These are phyloP conservation scores for Ramaria rubella DNA, from an alignment of 768 basidiomycete species.

Conservation along the genomic window DNA sequence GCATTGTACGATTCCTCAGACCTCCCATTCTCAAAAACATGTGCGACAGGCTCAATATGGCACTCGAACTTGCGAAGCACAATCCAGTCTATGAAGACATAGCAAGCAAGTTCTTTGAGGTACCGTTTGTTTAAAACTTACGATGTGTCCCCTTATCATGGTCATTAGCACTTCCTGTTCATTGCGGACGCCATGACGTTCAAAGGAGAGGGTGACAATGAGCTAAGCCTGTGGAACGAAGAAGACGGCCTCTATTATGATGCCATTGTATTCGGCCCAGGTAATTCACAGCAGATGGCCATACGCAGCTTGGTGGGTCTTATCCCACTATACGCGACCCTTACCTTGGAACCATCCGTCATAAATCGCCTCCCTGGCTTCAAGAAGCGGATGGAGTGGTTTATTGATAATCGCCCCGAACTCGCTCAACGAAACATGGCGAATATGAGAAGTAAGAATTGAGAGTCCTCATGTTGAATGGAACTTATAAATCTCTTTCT, in stretches of 20 bases:
- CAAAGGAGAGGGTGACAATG: constrained; percentile 60
- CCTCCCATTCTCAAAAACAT: constrained; percentile 5
- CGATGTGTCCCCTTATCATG: constrained; percentile 3
- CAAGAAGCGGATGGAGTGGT: constrained; percentile 99
- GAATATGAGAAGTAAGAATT: constrained; percentile 59
- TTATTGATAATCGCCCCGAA: constrained; percentile 86
- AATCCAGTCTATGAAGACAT: constrained; percentile 98
- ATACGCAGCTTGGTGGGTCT: constrained; percentile 95
- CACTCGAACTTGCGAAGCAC: constrained; percentile 95
- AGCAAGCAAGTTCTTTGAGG: constrained; percentile 96
- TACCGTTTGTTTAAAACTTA: constrained; percentile 21
- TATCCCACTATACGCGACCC: constrained; percentile 91
- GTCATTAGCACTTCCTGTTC: constrained; percentile 86
- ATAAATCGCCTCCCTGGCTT: constrained; percentile 94
- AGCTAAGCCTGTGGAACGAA: constrained; percentile 89
- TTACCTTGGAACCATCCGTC: constrained; percentile 84
- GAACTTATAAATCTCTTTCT: background rate
- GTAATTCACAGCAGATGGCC: constrained; percentile 83
- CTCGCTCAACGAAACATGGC: constrained; percentile 91
- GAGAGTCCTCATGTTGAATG: background rate
- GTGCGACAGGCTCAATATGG: constrained; percentile 78
- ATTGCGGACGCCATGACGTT: constrained; percentile 99
- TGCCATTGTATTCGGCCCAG: constrained; percentile 81
- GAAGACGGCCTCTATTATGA: constrained; percentile 98
- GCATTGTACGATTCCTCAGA: constrained; percentile 17